A percentile compares a stretch with the other conserved stretches of the same genome.
Conservation (phyloP, 2,329 filamentous ascomycete species). For the Fusarium abutilonis region DNA sequence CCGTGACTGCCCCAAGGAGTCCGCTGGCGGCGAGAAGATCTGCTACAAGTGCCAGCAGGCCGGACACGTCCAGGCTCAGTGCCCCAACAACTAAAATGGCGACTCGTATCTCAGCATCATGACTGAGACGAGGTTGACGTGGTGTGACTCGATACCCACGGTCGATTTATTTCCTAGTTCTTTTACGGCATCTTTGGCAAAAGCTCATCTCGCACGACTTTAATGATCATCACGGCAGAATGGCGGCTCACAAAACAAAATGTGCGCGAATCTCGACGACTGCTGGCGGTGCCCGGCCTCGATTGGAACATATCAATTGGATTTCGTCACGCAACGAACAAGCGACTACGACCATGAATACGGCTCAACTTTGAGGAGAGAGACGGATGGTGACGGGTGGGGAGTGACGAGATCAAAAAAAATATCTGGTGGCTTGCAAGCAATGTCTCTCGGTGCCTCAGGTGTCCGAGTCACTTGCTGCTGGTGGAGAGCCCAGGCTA, state of each 20-base stretch:
- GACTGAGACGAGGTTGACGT: conserved; percentile 50
- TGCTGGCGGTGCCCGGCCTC: conserved; percentile 38
- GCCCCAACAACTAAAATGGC: conserved; percentile 77
- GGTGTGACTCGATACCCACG: conserved; percentile 58
- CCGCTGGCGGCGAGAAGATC: conserved; percentile 86
- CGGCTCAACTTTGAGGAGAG: conserved; percentile 42
- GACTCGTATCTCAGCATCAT: conserved; percentile 38
- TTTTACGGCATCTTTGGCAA: conserved; percentile 45
- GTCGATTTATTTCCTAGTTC: conserved; percentile 47
- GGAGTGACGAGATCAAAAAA: conserved; percentile 41
- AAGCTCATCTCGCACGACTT: conserved; percentile 48
- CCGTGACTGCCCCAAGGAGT: conserved; percentile 95
- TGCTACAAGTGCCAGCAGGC: conserved; percentile 94
- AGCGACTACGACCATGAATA: conserved; percentile 41
- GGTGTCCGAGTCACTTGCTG: conserved; percentile 14
- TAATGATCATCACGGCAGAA: conserved; percentile 47
- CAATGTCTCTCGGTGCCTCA: conserved; percentile 29
- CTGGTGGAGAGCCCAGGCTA: conserved; percentile 37
- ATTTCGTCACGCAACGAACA: conserved; percentile 44
- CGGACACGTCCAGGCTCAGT: conserved; percentile 93
- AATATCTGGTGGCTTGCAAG: conserved; percentile 41
- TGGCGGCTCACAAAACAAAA: conserved; percentile 42
- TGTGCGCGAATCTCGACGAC: conserved; percentile 45
- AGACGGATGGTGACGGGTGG: conserved; percentile 45
- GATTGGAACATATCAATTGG: conserved; percentile 48